Evolutionary conservation across 306 rosid species (phyloP), one percentile per base, ranked within the genome.

Genomic region (Lotus japonicus): DNA sequence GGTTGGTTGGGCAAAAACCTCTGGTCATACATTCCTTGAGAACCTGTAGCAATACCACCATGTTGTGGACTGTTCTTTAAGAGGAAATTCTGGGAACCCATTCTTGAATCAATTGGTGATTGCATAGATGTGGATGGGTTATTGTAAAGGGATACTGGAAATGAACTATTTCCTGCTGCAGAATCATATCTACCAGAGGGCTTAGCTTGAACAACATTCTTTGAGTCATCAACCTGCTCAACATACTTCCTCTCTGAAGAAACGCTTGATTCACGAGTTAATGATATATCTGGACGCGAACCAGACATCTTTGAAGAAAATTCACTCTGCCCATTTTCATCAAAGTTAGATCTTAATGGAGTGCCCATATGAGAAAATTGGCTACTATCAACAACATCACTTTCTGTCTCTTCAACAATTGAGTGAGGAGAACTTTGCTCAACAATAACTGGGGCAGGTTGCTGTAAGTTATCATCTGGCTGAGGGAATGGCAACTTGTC

Each of bases 361-460:
- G 90, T 84, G 26, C 86, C 86, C 88, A 89, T 56, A 45, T 70
- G 89, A 60, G 90, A 79, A 82, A 88, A 84, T 38, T 85, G 97
- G 64, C 84, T 73, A 58, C 76, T 84, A 56, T 86, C 96, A 50
- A 85, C 84, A 72, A 60, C 84, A 73, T 88, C 94, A 76, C 95
- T 90, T 72, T 86, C 97, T 10, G 99, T 88, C 85, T 88, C 99
- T 84, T 88, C 99, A 57, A 94, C 97, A 76, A 94, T 85, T 36
- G 99, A 94, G 72, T 79, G 99, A 65, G 99, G 96, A 68, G 99
- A 94, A 74, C 83, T 84, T 83, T 90, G 99, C 58, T 85, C 97
- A 64, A 74, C 76, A 46, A 87, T 78, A 45, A 86, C 82, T 7
- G 96, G 84, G 66, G 85, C 87, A 66, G 85, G 84, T 86, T 86